Conservation (phyloP, 306 rosid species). For the Pterocarpus santalinus region DNA sequence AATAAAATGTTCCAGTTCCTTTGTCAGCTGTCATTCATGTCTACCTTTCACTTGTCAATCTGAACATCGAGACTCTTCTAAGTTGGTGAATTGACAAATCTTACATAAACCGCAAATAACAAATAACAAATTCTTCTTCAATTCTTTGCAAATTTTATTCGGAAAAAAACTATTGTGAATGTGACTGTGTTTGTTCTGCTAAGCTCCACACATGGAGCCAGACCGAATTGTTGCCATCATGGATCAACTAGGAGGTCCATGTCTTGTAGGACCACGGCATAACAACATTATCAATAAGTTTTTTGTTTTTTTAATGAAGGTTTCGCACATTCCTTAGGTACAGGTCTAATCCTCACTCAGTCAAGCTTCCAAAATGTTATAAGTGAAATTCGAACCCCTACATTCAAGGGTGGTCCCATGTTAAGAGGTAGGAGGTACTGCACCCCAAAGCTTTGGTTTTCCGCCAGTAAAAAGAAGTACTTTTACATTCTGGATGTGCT, state of each 20-base stretch:
- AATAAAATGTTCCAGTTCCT: neutral
- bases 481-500: too few relatives aligned
- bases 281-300: constrained; percentile 35
- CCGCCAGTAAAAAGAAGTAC: too few relatives aligned
- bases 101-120: too few relatives aligned
- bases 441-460: too few relatives aligned
- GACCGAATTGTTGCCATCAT: constrained; percentile 40
- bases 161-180: constrained; percentile 3
- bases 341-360: neutral
- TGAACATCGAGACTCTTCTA: constrained; percentile 27
- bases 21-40: constrained; percentile 18
- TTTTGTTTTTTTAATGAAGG: neutral
- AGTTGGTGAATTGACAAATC: neutral
- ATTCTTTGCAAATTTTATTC: constrained; percentile 25
- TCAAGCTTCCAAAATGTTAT: neutral
- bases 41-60: constrained; percentile 1
- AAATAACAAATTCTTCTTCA: neutral
- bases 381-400: neutral
- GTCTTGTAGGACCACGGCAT: constrained; percentile 57
- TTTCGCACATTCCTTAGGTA: neutral
- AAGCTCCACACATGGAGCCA: constrained; percentile 47
- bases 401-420: too few relatives aligned
- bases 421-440: too few relatives aligned
- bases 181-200: constrained; percentile 39
- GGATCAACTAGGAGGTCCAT: constrained; percentile 51